Percentiles rank a stretch among this genome's conserved stretches.
Evolutionary conservation across 352 stramenopile species (phyloP).

Genomic region (Phytophthora quininea): DNA sequence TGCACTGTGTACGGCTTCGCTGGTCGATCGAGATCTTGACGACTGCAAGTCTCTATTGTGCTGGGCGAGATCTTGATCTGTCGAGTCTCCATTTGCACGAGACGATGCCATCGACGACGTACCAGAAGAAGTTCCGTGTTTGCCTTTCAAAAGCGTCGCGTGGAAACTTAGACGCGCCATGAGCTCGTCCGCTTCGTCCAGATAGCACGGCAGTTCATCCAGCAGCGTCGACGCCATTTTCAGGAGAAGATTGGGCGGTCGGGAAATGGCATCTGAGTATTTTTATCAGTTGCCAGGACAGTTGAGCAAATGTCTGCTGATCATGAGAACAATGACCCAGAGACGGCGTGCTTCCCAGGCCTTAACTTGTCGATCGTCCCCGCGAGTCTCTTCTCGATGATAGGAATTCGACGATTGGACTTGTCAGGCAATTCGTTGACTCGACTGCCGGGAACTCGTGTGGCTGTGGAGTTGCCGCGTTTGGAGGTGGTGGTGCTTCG

Average conservation of each 20-base stretch:
- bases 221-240: constrained; percentile 62
- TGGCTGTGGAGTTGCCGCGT: constrained; percentile 45
- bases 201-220: constrained; percentile 66
- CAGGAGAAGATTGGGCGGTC: not conserved
- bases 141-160: constrained; percentile 34
- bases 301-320: no score
- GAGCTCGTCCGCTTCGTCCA: constrained; percentile 67
- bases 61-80: constrained; percentile 11
- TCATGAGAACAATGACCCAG: constrained; percentile 42
- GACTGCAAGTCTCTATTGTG: constrained; percentile 1
- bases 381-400: constrained; percentile 53
- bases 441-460: constrained; percentile 54
- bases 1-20: no score
- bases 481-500: constrained; percentile 61
- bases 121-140: not conserved
- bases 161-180: constrained; percentile 52
- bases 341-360: constrained; percentile 45
- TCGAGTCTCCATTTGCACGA: constrained; percentile 8
- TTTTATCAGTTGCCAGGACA: no score
- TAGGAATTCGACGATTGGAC: constrained; percentile 58
- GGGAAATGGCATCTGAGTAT: no score
- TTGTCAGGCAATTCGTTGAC: constrained; percentile 67
- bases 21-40: constrained; percentile 3
- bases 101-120: not conserved
- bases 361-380: constrained; percentile 46